Evolutionary conservation across 371 early-diverging fungal species (phyloP), one percentile per base, ranked within the genome.

Genomic region (Mortierella sp.): DNA sequence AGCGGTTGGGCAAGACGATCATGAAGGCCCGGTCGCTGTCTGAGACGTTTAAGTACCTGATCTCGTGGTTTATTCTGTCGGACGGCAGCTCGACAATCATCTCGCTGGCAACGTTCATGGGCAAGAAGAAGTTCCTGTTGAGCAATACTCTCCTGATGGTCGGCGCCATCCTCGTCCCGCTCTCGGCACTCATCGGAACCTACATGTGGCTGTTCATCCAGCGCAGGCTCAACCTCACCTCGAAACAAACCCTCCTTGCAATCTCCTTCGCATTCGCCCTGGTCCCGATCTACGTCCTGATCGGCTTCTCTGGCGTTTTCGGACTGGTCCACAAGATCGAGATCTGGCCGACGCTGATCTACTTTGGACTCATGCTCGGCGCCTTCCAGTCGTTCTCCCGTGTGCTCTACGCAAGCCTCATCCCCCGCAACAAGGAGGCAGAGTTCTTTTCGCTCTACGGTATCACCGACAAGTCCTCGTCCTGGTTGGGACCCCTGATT

Each of bases 401-500:
- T 37, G 88, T 86, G 43, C 65, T 88, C 68, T 90, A 88, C 53
- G 80, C 81, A 11, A 80, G 86, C 16, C 50, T 90, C 68, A 55
- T 88, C 9, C 90, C 90, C 4, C 77, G 73, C 41, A 90, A 89
- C 39, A 80, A 85, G 41, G 91, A 91, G 41, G 86, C 87, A 55
- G 90, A 91, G 77, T 88, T 91, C 77, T 90, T 89, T 61, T 82
- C 86, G n/a, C 52, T 90, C 22, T 89, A 88, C 66, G 87, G 89
- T 63, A 90, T 93, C 72, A 91, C 92, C 7, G 92, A 92, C 87
- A 90, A 91, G 83, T 92, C 92, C 4, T 86, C 86, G 14, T 76
- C 89, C 22, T 92, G 92, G 92, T 72, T 92, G 63, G 93, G 93
- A 0, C 92, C 92, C 5, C 69, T 92, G 64, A 80, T 91, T 31